phyloP scores from a whole-genome alignment of 768 basidiomycete species.

The Suillus paluster region DNA sequence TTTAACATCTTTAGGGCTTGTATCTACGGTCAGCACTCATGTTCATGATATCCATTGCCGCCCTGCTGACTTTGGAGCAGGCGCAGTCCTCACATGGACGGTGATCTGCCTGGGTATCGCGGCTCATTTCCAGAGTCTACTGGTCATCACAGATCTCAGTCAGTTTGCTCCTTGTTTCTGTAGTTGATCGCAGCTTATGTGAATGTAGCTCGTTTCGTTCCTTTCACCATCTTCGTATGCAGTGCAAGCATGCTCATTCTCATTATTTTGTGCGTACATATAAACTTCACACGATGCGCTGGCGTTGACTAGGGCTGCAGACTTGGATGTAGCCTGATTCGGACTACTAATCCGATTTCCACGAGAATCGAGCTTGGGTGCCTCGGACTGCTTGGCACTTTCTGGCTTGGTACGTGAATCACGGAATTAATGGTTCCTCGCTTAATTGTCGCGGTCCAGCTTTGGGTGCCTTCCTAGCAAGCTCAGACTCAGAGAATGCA shows the following conservation, averaged over 20 bases:
- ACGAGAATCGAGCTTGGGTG: conserved; percentile 77
- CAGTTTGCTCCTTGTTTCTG: conserved; percentile 29
- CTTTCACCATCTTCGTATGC: conserved; percentile 84
- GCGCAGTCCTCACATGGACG: conserved; percentile 71
- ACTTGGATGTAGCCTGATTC: conserved; percentile 65
- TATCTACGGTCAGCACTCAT: conserved; percentile 61
- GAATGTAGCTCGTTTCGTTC: conserved; percentile 78
- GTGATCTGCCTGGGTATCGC: conserved; percentile 81
- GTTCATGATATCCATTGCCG: not conserved
- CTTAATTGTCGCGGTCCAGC: conserved; percentile 47
- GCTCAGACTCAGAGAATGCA: conserved; percentile 77
- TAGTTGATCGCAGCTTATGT: conserved; percentile 2
- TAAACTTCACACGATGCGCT: conserved; percentile 4
- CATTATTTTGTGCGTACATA: conserved; percentile 58
- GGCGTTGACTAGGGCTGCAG: conserved; percentile 38
- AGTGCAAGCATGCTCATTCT: conserved; percentile 71
- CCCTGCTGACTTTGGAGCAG: conserved; percentile 40
- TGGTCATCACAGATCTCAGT: conserved; percentile 84
- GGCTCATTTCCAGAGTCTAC: conserved; percentile 72
- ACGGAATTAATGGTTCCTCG: conserved; percentile 1
- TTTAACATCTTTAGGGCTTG: conserved; percentile 72
- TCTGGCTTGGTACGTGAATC: conserved; percentile 72
- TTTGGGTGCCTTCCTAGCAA: conserved; percentile 71
- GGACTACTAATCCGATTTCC: conserved; percentile 76
- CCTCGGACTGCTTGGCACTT: conserved; percentile 69